These are phyloP conservation scores for Penicillium odoratum DNA, from an alignment of 495 filamentous ascomycete genomes.

Conservation along the genomic window DNA sequence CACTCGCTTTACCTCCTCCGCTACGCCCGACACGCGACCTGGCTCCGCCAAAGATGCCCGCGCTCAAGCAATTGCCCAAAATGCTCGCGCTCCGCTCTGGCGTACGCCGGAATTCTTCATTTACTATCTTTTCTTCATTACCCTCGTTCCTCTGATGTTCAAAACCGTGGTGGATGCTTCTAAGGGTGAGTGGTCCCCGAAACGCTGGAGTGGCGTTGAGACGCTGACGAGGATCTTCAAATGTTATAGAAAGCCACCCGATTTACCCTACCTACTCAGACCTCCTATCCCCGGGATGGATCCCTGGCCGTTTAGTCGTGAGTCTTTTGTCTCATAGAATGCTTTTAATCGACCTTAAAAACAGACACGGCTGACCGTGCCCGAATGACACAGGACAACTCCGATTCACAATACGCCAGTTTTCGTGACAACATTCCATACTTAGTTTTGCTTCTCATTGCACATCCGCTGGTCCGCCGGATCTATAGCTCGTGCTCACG, in stretches of 20 bases:
- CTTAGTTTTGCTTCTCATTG: constrained; percentile 64
- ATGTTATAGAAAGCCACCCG: constrained; percentile 81
- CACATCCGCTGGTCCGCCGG: constrained; percentile 77
- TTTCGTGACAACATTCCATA: constrained; percentile 88
- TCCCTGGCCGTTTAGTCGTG: constrained; percentile 90
- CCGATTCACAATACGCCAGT: constrained; percentile 82
- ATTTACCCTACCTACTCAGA: constrained; percentile 72
- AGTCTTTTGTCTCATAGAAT: constrained; percentile 25
- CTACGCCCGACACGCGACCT: constrained; percentile 53
- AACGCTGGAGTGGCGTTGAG: neutral
- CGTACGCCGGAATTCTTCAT: constrained; percentile 80
- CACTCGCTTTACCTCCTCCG: constrained; percentile 79
- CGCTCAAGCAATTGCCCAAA: constrained; percentile 46
- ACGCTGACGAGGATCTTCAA: constrained; percentile 46
- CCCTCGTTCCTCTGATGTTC: constrained; percentile 84
- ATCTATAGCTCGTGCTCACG: constrained; percentile 55
- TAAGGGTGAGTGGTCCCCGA: constrained; percentile 56
- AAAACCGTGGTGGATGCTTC: constrained; percentile 83
- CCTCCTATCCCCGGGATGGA: constrained; percentile 81
- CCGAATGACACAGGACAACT: constrained; percentile 65
- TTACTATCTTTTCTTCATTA: constrained; percentile 71
- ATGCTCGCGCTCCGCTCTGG: constrained; percentile 68
- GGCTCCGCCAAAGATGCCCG: constrained; percentile 43
- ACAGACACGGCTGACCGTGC: constrained; percentile 10
- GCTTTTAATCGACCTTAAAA: too few relatives aligned